These are phyloP conservation scores for Corylus americana DNA, from an alignment of 306 rosid species.

Conservation along the genomic window DNA sequence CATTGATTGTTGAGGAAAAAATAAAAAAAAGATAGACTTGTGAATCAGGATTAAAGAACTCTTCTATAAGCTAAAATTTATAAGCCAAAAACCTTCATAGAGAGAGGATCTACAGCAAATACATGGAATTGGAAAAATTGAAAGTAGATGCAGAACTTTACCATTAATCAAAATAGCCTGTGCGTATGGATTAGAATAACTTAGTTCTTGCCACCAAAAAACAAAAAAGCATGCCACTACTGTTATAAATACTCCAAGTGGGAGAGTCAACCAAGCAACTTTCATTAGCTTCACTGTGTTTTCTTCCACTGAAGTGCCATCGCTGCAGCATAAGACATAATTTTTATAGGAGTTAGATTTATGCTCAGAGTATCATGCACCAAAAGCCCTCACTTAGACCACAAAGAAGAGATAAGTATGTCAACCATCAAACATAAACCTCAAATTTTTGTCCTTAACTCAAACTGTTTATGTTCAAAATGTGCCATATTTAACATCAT, in stretches of 20 bases:
- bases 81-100: conserved; percentile 2
- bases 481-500: neutral
- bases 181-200: conserved; percentile 65
- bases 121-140: neutral
- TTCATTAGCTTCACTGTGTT: conserved; percentile 71
- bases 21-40: neutral
- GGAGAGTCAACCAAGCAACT: conserved; percentile 87
- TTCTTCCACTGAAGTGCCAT: conserved; percentile 60
- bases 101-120: neutral
- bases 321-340: conserved; percentile 47
- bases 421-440: neutral
- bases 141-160: conserved; percentile 24
- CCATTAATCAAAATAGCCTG: conserved; percentile 94
- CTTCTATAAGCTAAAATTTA: neutral
- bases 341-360: conserved; percentile 1
- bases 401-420: neutral
- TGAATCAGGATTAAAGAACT: neutral
- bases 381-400: neutral
- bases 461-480: neutral
- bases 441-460: neutral
- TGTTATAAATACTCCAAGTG: conserved; percentile 73
- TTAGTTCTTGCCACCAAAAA: conserved; percentile 75
- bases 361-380: neutral
- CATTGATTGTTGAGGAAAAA: neutral
- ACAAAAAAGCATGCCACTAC: conserved; percentile 59